A percentile compares a stretch with the other conserved stretches of the same genome.
These are phyloP conservation scores for Musa acuminata DNA, from an alignment of 176 grass and related monocot genomes.

Conservation along the genomic window DNA sequence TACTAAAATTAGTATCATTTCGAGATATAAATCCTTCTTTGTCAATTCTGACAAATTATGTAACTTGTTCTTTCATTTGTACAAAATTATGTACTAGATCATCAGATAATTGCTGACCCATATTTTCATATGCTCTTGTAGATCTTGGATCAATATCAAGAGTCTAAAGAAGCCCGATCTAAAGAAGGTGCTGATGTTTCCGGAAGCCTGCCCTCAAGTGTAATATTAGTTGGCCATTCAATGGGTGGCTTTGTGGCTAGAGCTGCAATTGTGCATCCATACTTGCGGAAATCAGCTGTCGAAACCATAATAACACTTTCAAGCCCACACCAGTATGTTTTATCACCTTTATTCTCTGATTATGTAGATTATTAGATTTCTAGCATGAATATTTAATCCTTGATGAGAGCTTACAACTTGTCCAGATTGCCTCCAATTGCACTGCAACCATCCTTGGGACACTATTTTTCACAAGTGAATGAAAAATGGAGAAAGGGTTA, in stretches of 20 bases:
- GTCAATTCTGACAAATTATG: too few species aligned
- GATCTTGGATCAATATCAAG: conserved; percentile 91
- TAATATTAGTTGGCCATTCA: conserved; percentile 93
- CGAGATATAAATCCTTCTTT: too few species aligned
- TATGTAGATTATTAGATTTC: neutral
- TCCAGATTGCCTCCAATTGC: conserved; percentile 87
- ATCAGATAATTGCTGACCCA: neutral
- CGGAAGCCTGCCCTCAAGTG: conserved; percentile 54
- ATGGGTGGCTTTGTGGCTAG: conserved; percentile 99
- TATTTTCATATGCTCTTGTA: conserved; percentile 22
- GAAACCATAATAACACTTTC: conserved; percentile 95
- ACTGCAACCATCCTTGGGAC: conserved; percentile 82
- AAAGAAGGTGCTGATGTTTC: conserved; percentile 51
- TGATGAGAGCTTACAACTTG: conserved; percentile 15
- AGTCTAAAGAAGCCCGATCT: conserved; percentile 48
- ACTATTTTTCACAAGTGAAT: conserved; percentile 89
- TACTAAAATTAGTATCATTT: too few species aligned
- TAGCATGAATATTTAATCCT: neutral
- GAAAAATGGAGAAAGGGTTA: conserved; percentile 91
- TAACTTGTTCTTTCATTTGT: too few species aligned
- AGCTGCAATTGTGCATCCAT: conserved; percentile 72
- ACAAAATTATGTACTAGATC: too few species aligned
- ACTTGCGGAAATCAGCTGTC: conserved; percentile 59
- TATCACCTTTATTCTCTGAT: conserved; percentile 15
- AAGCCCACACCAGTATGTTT: conserved; percentile 79